These are phyloP conservation scores for Aspergillus clavatus DNA, from an alignment of 2,329 filamentous ascomycete genomes.

Conservation along the genomic window DNA sequence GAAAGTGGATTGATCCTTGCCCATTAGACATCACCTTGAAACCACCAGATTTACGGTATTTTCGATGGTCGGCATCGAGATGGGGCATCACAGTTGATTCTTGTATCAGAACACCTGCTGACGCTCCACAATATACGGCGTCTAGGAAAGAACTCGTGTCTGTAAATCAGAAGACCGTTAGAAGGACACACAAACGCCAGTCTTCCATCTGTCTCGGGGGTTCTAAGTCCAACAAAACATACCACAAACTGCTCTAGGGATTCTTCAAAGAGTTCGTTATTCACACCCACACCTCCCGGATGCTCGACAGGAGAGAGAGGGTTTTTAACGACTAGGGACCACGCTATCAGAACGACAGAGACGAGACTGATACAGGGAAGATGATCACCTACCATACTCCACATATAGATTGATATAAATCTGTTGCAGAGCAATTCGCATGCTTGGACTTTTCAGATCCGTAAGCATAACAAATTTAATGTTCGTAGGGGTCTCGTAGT, in stretches of 20 bases:
- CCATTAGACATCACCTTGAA: too few relatives aligned
- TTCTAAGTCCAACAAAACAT: constrained; percentile 16
- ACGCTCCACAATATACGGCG: neutral
- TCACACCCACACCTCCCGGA: constrained; percentile 56
- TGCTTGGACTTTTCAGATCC: constrained; percentile 80
- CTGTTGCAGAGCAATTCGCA: constrained; percentile 92
- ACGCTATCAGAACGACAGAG: constrained; percentile 3
- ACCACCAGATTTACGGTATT: too few relatives aligned
- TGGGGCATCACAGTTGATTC: neutral
- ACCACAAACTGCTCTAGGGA: constrained; percentile 51
- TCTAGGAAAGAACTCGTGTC: constrained; percentile 32
- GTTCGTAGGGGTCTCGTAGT: constrained; percentile 95
- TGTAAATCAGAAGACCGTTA: constrained; percentile 16
- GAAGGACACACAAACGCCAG: neutral
- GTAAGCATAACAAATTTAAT: constrained; percentile 97
- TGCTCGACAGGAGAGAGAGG: constrained; percentile 59
- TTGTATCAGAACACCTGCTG: neutral
- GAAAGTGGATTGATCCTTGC: too few relatives aligned
- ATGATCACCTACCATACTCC: constrained; percentile 72
- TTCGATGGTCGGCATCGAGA: neutral
- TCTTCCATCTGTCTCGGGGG: neutral
- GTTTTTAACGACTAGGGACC: constrained; percentile 56
- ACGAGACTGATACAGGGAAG: constrained; percentile 4
- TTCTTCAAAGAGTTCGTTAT: constrained; percentile 61
- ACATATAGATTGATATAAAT: constrained; percentile 98